phyloP scores from a whole-genome alignment of 139 green algal species.

The Chlorella sp. region DNA sequence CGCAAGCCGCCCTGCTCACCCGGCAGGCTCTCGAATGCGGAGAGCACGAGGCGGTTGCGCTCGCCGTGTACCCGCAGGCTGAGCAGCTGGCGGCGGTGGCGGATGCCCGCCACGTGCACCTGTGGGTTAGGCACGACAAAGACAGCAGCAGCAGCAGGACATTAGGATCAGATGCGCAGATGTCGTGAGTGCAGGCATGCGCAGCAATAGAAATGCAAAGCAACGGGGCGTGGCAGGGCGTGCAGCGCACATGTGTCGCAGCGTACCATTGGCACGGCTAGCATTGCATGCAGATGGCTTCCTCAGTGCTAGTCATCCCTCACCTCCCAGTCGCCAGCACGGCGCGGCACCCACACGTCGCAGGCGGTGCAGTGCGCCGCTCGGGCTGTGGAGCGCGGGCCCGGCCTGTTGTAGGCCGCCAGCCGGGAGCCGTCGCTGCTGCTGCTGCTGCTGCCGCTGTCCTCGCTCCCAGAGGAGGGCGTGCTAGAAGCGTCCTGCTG shows the following conservation, averaged over 20 bases:
- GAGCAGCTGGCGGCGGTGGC: constrained; percentile 41
- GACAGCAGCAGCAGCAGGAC: too few species aligned
- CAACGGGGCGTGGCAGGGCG: too few species aligned
- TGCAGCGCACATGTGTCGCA: too few species aligned
- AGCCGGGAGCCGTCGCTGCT: neutral
- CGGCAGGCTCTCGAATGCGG: constrained; percentile 24
- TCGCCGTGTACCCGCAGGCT: constrained; percentile 34
- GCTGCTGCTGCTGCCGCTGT: neutral
- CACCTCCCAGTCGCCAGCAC: constrained; percentile 35
- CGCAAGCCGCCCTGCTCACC: neutral
- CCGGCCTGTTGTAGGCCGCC: neutral
- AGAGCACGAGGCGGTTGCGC: constrained; percentile 40
- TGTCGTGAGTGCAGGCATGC: too few species aligned
- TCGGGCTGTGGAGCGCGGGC: neutral
- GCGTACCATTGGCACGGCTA: too few species aligned
- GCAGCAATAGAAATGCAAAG: too few species aligned
- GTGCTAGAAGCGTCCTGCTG: neutral
- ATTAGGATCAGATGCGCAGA: too few species aligned
- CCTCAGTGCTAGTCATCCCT: neutral
- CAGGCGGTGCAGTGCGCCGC: constrained; percentile 30
- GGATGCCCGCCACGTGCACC: constrained; percentile 36
- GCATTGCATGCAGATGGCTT: too few species aligned
- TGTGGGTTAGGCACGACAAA: neutral
- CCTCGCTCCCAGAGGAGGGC: neutral
- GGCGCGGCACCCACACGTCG: constrained; percentile 37